Evolutionary conservation across 2,329 filamentous ascomycete species (phyloP).

Genomic region (Bipolaris bicolor): DNA sequence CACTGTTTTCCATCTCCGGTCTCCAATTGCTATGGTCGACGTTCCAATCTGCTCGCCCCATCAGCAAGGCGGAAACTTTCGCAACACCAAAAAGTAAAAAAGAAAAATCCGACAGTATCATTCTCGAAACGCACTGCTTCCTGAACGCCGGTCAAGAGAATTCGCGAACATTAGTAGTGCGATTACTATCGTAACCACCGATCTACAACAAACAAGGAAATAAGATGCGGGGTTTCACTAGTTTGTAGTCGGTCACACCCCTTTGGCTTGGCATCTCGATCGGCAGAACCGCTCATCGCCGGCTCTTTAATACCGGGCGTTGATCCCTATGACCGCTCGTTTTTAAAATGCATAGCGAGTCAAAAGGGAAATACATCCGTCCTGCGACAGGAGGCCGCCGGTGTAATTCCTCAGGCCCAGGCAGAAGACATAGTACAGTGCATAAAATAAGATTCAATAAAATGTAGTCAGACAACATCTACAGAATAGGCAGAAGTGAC

Average conservation of each 20-base stretch:
- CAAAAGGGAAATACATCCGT: slow-evolving; percentile 1
- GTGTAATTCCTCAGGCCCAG: background rate
- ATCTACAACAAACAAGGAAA: background rate
- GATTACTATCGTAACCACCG: background rate
- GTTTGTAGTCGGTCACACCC: background rate
- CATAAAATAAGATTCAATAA: background rate
- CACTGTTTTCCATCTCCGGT: background rate
- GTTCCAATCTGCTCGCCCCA: background rate
- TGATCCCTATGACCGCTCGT: background rate
- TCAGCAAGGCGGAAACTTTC: background rate
- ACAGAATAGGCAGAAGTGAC: background rate
- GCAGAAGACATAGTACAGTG: background rate
- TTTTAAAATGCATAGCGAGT: background rate
- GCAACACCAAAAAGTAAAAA: background rate
- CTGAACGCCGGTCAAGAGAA: background rate
- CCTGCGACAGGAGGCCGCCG: background rate
- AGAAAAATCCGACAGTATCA: background rate
- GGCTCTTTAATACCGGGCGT: background rate
- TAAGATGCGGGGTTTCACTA: slow-evolving; percentile 4
- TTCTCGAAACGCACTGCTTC: background rate
- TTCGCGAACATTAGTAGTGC: background rate
- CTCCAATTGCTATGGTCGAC: background rate
- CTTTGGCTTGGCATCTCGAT: slow-evolving; percentile 2
- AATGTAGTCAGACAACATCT: background rate
- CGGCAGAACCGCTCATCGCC: slow-evolving; percentile 1